phyloP scores from a whole-genome alignment of 2,329 filamentous ascomycete species.

The Beauveria medogensis region DNA sequence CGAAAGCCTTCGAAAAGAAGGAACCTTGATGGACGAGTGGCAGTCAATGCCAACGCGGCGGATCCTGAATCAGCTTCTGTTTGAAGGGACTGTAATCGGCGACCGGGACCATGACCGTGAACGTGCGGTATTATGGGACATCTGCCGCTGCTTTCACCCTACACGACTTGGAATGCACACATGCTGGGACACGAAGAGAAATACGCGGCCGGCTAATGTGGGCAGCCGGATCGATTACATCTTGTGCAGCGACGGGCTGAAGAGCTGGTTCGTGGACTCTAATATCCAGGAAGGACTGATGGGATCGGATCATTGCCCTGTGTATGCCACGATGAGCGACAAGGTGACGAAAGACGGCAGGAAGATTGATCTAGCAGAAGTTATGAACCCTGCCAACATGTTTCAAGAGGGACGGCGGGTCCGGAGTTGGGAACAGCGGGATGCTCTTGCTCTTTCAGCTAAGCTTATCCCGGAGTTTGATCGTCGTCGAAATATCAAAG shows the following conservation, averaged over 20 bases:
- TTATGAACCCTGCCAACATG: slow-evolving; percentile 69
- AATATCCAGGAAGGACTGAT: slow-evolving; percentile 91
- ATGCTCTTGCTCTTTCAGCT: slow-evolving; percentile 67
- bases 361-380: slow-evolving; percentile 52
- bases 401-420: slow-evolving; percentile 60
- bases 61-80: slow-evolving; percentile 78
- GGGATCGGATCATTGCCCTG: slow-evolving; percentile 94
- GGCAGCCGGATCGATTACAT: slow-evolving; percentile 92
- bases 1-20: slow-evolving; percentile 64
- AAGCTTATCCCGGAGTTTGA: slow-evolving; percentile 84
- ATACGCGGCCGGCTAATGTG: slow-evolving; percentile 91
- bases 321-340: slow-evolving; percentile 68
- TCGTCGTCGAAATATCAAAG: slow-evolving; percentile 74
- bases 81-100: slow-evolving; percentile 60
- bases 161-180: slow-evolving; percentile 86
- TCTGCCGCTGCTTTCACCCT: slow-evolving; percentile 75
- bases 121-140: slow-evolving; percentile 68
- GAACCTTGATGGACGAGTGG: slow-evolving; percentile 62
- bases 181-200: slow-evolving; percentile 92
- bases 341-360: slow-evolving; percentile 42
- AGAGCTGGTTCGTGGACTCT: slow-evolving; percentile 67
- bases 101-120: slow-evolving; percentile 62
- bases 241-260: slow-evolving; percentile 71
- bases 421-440: slow-evolving; percentile 57
- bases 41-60: slow-evolving; percentile 63